Percentiles rank a stretch among this genome's conserved stretches.
Conservation (phyloP, 2,329 filamentous ascomycete genomes). For the Penicillium vulpinum region DNA sequence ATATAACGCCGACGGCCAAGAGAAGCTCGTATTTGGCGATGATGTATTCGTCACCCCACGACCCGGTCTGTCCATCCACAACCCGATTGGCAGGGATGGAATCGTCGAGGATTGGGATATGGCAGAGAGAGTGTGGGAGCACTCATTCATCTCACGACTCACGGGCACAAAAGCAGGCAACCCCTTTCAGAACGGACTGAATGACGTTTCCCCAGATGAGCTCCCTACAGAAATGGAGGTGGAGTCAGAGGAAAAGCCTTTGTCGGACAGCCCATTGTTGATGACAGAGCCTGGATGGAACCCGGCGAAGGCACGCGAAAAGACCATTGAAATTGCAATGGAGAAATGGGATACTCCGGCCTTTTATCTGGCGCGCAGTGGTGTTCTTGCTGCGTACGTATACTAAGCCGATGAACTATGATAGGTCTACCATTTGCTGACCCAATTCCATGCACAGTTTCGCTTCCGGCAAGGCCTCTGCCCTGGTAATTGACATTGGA, state of each 20-base stretch:
- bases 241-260: conserved; percentile 67
- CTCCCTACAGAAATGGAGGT: conserved; percentile 64
- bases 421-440: conserved; percentile 6
- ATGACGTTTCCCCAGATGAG: conserved; percentile 62
- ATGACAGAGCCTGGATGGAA: conserved; percentile 97
- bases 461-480: conserved; percentile 87
- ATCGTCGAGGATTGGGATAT: conserved; percentile 96
- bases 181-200: conserved; percentile 74
- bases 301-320: conserved; percentile 80
- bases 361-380: conserved; percentile 87
- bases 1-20: conserved; percentile 53
- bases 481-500: conserved; percentile 87
- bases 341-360: conserved; percentile 94
- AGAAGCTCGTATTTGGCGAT: conserved; percentile 76
- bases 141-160: conserved; percentile 83
- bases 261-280: conserved; percentile 85
- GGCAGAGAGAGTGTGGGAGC: conserved; percentile 86
- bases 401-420: conserved; percentile 17
- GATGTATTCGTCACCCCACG: conserved; percentile 80
- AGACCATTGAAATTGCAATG: conserved; percentile 94
- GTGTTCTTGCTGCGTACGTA: conserved; percentile 75
- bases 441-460: conserved; percentile 53
- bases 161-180: conserved; percentile 72
- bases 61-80: conserved; percentile 76
- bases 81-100: conserved; percentile 86